Evolutionary conservation across 1,139 yeast species (phyloP), one percentile per base, ranked within the genome.

Genomic region (Pichia sorboxylosa): DNA sequence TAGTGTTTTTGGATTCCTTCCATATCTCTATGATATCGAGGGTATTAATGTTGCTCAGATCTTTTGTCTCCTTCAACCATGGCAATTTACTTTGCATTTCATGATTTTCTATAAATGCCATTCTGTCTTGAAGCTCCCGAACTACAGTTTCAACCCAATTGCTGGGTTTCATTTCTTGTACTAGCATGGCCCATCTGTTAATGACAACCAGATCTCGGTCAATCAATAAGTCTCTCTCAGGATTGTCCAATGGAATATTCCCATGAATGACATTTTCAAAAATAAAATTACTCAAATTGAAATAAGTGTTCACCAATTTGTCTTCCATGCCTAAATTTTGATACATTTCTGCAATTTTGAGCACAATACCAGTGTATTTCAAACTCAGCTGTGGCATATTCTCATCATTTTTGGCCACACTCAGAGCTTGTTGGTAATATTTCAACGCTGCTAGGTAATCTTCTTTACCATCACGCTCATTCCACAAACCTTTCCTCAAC

Each of bases 271-370:
- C 29, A 26, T 49, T 49, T 7, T 43, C 41, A 29, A 49, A 50
- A n/a, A 52, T 37, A 28, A 37, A 51, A 13, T 45, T 46, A 24
- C 47, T 36, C 20, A 52, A 31, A 24, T 41, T 41, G 13, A 34
- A 29, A 26, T 51, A 52, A 1, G 47, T 43, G 9, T 34, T 32
- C 15, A 42, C 31, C 27, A 48, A 45, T 16, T 40, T 31, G 10
- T 48, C 47, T 3, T 31, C 31, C 48, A 44, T 46, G 4, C 37
- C 42, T 29, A 52, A 29, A 38, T 49, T 36, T 52, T 55, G 47
- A 51, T 74, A 82, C 84, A 84, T 80, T 49, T 85, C 94, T 3
- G 81, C 94, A 27, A 83, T 63, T 49, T 85, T 83, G 50, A 87
- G 61, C 48, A 84, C 93, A 37, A 87, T 69, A 0, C 95, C 94